These are phyloP conservation scores for Stromatinia cepivora DNA, from an alignment of 2,329 filamentous ascomycete genomes.

Conservation along the genomic window DNA sequence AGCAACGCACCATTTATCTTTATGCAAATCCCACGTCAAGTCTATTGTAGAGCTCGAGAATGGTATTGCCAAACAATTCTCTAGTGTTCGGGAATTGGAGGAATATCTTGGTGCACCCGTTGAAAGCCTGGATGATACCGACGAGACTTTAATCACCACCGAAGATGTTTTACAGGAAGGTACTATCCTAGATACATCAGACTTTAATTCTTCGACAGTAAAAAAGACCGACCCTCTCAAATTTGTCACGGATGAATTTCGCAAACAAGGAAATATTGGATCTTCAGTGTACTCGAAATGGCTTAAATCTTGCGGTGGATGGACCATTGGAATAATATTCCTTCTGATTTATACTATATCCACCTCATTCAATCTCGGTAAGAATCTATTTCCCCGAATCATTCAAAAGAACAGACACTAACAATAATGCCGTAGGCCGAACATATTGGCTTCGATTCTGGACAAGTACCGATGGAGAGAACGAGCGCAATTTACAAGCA, in stretches of 20 bases:
- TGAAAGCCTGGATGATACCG: slow-evolving; percentile 12
- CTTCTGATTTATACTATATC: slow-evolving; percentile 15
- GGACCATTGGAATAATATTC: slow-evolving; percentile 12
- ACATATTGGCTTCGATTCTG: slow-evolving; percentile 24
- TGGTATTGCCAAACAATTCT: slow-evolving; percentile 20
- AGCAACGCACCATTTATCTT: slow-evolving; percentile 74
- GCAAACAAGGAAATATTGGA: slow-evolving; percentile 22
- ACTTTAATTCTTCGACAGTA: neutral
- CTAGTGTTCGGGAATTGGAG: slow-evolving; percentile 21
- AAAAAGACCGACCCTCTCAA: slow-evolving; percentile 14
- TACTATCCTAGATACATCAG: neutral
- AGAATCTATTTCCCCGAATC: neutral
- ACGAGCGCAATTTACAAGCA: slow-evolving; percentile 2
- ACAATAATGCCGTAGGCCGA: slow-evolving; percentile 8
- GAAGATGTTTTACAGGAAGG: neutral
- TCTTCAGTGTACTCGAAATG: slow-evolving; percentile 15
- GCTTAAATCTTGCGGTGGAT: slow-evolving; percentile 23
- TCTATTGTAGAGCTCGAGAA: slow-evolving; percentile 63
- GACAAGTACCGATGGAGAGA: slow-evolving; percentile 10
- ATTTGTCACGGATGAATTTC: slow-evolving; percentile 22
- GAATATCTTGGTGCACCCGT: slow-evolving; percentile 21
- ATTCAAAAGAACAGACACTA: neutral
- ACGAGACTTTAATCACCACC: neutral
- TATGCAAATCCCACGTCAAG: slow-evolving; percentile 68
- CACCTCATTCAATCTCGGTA: slow-evolving; percentile 8